Percentiles rank a stretch among this genome's conserved stretches.
phyloP scores from a whole-genome alignment of 352 stramenopile species.

The Globisporangium parvum region DNA sequence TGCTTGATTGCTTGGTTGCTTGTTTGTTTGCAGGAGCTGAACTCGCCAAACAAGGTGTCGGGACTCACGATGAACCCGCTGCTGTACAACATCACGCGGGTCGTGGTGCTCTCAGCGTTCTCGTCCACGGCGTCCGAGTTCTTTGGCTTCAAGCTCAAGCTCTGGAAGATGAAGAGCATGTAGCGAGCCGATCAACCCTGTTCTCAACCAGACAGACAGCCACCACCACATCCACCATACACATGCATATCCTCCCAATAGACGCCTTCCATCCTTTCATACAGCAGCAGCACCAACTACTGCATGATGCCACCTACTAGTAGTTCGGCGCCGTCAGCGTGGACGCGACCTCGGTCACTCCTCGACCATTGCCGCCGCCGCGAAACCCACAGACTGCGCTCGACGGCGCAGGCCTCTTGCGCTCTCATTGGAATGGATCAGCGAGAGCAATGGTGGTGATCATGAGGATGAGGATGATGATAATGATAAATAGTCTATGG shows the following conservation, averaged over 20 bases:
- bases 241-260: too few species aligned
- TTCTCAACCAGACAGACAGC: background rate
- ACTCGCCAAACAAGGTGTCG: constrained; percentile 88
- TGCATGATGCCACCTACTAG: too few species aligned
- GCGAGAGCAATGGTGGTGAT: too few species aligned
- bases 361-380: too few species aligned
- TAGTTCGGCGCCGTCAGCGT: too few species aligned
- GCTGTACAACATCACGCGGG: constrained; percentile 86
- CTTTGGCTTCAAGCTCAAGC: constrained; percentile 90
- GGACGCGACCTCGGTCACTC: too few species aligned
- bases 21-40: constrained; percentile 55
- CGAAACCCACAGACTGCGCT: too few species aligned
- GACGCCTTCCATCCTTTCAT: too few species aligned
- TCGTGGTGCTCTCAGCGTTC: constrained; percentile 87
- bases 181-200: too few species aligned
- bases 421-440: too few species aligned
- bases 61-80: constrained; percentile 88
- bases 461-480: background rate
- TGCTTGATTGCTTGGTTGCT: constrained; percentile 5
- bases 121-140: constrained; percentile 86
- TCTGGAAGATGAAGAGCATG: constrained; percentile 84
- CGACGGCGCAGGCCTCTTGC: too few species aligned
- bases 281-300: too few species aligned
- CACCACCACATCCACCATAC: background rate
- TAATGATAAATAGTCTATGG: background rate